phyloP scores from a whole-genome alignment of 1,139 yeast genomes.

The Wickerhamomyces sp. region DNA sequence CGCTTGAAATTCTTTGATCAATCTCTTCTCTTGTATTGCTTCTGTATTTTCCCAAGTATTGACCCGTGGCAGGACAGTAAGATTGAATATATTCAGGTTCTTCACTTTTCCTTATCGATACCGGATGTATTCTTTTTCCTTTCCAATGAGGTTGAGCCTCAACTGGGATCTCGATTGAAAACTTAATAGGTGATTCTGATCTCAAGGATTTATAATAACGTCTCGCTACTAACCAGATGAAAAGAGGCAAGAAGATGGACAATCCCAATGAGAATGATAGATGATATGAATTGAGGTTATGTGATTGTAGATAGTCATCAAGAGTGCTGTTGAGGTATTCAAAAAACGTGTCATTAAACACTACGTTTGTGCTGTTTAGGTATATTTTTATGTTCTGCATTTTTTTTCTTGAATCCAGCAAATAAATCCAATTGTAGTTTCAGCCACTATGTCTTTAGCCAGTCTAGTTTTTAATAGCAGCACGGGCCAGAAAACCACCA shows the following conservation, averaged over 20 bases:
- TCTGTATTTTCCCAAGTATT: conserved; percentile 66
- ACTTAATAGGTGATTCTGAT: conserved; percentile 37
- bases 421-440: not conserved
- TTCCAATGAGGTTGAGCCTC: conserved; percentile 93
- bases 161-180: conserved; percentile 63
- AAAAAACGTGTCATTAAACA: conserved; percentile 18
- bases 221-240: conserved; percentile 19
- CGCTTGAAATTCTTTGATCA: conserved; percentile 53
- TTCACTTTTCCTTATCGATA: conserved; percentile 33
- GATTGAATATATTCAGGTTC: conserved; percentile 72
- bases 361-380: conserved; percentile 16
- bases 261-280: conserved; percentile 25
- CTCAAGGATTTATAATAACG: conserved; percentile 16
- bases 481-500: no score
- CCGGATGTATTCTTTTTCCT: conserved; percentile 70
- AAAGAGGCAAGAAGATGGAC: conserved; percentile 19
- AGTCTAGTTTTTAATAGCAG: no score
- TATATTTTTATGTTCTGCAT: conserved; percentile 18
- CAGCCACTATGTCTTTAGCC: no score
- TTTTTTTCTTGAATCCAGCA: not conserved
- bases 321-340: conserved; percentile 17
- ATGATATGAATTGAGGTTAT: conserved; percentile 13
- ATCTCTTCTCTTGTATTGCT: conserved; percentile 65
- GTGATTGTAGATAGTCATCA: conserved; percentile 11
- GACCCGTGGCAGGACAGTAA: conserved; percentile 96